Evolutionary conservation across 441 rosid genomes (phyloP).

Genomic region (Syzygium syzygioides): DNA sequence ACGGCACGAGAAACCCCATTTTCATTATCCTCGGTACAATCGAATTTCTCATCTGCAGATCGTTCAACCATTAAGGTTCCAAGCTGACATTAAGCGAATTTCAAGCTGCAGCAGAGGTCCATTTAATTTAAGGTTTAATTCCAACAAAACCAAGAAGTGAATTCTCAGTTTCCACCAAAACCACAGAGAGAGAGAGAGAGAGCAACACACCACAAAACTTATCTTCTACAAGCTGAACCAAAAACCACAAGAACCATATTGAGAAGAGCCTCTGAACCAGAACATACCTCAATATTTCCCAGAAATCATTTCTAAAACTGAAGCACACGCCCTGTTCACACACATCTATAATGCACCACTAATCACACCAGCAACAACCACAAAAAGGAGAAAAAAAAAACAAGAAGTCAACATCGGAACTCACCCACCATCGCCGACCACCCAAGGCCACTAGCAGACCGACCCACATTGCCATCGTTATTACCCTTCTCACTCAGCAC

Average conservation of each 20-base stretch:
- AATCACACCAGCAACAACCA: background rate
- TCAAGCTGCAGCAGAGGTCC: background rate
- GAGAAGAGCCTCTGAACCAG: background rate
- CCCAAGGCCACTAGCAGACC: conserved; percentile 30
- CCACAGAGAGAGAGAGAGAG: background rate
- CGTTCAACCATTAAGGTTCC: background rate
- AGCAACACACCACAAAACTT: background rate
- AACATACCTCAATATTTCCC: background rate
- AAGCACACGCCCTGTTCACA: background rate
- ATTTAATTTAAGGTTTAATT: background rate
- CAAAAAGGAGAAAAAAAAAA: background rate
- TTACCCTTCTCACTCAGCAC: background rate
- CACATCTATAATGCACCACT: background rate
- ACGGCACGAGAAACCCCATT: conserved; percentile 31
- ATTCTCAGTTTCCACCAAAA: background rate
- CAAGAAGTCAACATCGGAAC: conserved; percentile 21
- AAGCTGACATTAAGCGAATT: background rate
- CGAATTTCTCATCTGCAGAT: conserved; percentile 53
- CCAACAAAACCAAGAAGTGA: background rate
- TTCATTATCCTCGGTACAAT: conserved; percentile 28
- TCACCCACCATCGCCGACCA: conserved; percentile 69
- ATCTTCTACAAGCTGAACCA: background rate
- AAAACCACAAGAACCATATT: background rate
- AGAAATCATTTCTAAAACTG: background rate
- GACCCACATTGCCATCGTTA: conserved; percentile 4